A percentile compares a stretch with the other conserved stretches of the same genome.
Evolutionary conservation across 139 green algal genomes (phyloP).

Genomic region (Chlamydomonas applanata): DNA sequence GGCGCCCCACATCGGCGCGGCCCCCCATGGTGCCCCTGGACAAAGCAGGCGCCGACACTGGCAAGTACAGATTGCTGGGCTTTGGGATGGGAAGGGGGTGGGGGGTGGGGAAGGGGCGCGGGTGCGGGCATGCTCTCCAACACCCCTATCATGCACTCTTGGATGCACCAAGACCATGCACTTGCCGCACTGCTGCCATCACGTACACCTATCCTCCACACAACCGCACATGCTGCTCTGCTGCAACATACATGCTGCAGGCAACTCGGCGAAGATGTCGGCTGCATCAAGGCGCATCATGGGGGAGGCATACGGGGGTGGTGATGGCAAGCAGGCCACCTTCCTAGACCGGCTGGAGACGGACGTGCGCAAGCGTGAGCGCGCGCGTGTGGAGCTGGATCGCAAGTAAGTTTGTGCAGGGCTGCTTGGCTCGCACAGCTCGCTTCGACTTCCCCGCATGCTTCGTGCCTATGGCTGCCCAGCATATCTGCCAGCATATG

Average conservation of each 20-base stretch:
- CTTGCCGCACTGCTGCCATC: no score
- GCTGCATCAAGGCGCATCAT: slow-evolving; percentile 28
- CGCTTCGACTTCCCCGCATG: no score
- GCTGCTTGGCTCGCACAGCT: no score
- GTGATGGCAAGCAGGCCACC: neutral
- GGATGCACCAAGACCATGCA: slow-evolving; percentile 21
- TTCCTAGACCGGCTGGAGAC: slow-evolving; percentile 57
- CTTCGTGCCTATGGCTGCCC: no score
- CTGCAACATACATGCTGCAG: neutral
- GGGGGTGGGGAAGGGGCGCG: neutral
- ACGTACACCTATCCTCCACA: no score
- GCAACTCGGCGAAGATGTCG: neutral
- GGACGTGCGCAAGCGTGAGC: slow-evolving; percentile 42
- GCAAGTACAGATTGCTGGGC: no score
- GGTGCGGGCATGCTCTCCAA: neutral
- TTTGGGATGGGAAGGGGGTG: no score
- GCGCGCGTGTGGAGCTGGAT: neutral
- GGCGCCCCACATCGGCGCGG: slow-evolving; percentile 35
- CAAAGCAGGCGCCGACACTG: neutral
- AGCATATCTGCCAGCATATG: no score
- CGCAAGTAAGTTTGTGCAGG: neutral
- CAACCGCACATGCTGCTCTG: no score
- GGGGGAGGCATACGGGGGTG: slow-evolving; percentile 18
- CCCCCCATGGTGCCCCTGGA: slow-evolving; percentile 1
- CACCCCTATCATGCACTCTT: slow-evolving; percentile 24